A percentile compares a stretch with the other conserved stretches of the same genome.
These are phyloP conservation scores for Cadophora gregata DNA, from an alignment of 2,329 filamentous ascomycete genomes.

Conservation along the genomic window DNA sequence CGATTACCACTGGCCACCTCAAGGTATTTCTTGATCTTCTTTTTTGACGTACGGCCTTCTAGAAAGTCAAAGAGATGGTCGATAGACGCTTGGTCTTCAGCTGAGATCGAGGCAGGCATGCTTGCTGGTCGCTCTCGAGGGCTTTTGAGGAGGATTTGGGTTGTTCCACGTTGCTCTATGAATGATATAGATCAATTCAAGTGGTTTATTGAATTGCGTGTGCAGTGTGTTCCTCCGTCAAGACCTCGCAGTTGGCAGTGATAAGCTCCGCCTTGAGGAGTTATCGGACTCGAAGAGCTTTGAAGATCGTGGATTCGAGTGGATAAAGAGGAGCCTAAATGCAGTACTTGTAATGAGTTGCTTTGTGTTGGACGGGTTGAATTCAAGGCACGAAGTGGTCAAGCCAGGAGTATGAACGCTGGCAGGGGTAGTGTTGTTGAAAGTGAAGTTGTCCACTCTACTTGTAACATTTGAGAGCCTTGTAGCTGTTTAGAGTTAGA, in stretches of 20 bases:
- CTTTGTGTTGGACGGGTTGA: too few species aligned
- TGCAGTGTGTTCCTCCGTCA: background rate
- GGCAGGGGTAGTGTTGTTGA: too few species aligned
- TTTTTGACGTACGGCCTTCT: background rate
- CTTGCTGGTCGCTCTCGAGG: background rate
- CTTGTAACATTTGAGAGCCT: too few species aligned
- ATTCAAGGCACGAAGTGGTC: too few species aligned
- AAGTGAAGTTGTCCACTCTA: too few species aligned
- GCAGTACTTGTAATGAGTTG: too few species aligned
- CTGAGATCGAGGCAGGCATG: background rate
- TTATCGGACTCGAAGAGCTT: background rate
- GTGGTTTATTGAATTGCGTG: background rate
- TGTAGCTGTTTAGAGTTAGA: too few species aligned
- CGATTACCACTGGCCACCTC: background rate
- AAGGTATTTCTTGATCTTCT: background rate
- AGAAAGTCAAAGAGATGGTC: background rate
- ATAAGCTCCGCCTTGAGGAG: background rate
- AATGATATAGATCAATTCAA: background rate
- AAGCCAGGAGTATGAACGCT: too few species aligned
- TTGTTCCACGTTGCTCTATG: background rate
- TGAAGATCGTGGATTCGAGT: background rate
- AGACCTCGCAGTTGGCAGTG: background rate
- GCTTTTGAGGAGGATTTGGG: background rate
- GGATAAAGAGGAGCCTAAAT: too few species aligned
- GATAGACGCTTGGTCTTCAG: background rate